A percentile compares a stretch with the other conserved stretches of the same genome.
Conservation (phyloP, 768 basidiomycete species). For the Hericium alpestre region DNA sequence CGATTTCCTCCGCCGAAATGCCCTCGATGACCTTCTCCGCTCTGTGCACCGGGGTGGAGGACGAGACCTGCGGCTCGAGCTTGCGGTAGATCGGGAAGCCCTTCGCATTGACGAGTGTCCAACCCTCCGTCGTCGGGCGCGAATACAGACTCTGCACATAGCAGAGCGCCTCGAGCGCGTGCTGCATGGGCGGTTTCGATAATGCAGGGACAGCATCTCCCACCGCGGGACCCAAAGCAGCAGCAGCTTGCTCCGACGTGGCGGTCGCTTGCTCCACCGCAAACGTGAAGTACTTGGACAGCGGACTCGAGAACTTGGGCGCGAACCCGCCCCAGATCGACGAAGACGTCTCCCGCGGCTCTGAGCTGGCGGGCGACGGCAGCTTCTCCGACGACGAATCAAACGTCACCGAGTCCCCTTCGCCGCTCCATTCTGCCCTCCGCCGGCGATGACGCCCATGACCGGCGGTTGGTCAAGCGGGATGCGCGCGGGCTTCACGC, state of each 20-base stretch:
- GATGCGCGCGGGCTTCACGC: slow-evolving; percentile 74
- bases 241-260: slow-evolving; percentile 69
- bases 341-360: slow-evolving; percentile 6
- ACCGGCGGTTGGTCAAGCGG: slow-evolving; percentile 93
- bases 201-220: slow-evolving; percentile 37
- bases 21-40: slow-evolving; percentile 90
- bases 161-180: slow-evolving; percentile 71
- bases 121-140: slow-evolving; percentile 43
- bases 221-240: slow-evolving; percentile 49
- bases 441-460: slow-evolving; percentile 58
- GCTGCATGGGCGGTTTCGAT: slow-evolving; percentile 63
- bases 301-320: slow-evolving; percentile 58
- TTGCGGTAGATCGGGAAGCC: slow-evolving; percentile 69
- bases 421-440: slow-evolving; percentile 63
- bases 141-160: slow-evolving; percentile 70
- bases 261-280: slow-evolving; percentile 65
- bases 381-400: background rate
- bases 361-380: background rate
- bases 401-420: slow-evolving; percentile 18
- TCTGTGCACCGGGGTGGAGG: slow-evolving; percentile 73
- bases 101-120: slow-evolving; percentile 71
- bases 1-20: slow-evolving; percentile 85
- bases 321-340: slow-evolving; percentile 41
- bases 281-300: slow-evolving; percentile 62
- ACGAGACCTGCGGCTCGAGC: slow-evolving; percentile 65